Conservation (phyloP, 1,284 basidiomycete species). For the Heterobasidion parviporum region DNA sequence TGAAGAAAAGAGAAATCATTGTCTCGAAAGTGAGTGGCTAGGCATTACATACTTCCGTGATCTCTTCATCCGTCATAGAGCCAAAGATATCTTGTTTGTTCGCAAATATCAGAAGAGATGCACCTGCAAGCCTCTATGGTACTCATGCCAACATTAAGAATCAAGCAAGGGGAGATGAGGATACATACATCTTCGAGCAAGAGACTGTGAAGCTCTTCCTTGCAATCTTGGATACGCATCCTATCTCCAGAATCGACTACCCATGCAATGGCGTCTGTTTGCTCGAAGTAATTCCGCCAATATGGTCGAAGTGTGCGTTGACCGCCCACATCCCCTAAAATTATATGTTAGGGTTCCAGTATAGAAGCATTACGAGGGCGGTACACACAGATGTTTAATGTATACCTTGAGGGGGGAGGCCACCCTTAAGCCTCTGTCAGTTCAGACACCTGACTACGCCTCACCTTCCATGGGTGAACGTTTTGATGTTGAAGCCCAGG, state of each 20-base stretch:
- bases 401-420: slow-evolving; percentile 52
- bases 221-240: slow-evolving; percentile 85
- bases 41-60: slow-evolving; percentile 58
- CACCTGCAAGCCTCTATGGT: slow-evolving; percentile 80
- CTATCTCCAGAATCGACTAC: slow-evolving; percentile 95
- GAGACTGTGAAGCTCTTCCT: slow-evolving; percentile 77
- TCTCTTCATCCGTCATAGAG: slow-evolving; percentile 77
- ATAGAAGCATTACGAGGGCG: background rate
- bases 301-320: slow-evolving; percentile 94
- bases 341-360: background rate
- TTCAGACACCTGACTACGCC: slow-evolving; percentile 22
- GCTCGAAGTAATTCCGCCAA: slow-evolving; percentile 99
- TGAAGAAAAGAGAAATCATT: slow-evolving; percentile 23
- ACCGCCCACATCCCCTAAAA: slow-evolving; percentile 93
- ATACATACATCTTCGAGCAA: slow-evolving; percentile 85
- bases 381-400: slow-evolving; percentile 80
- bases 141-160: slow-evolving; percentile 7
- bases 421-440: background rate
- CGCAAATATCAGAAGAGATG: slow-evolving; percentile 94
- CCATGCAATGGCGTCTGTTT: slow-evolving; percentile 98
- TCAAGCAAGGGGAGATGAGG: slow-evolving; percentile 7
- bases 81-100: slow-evolving; percentile 97
- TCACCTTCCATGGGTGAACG: slow-evolving; percentile 84
- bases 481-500: slow-evolving; percentile 98
- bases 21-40: slow-evolving; percentile 1